These are phyloP conservation scores for Coniochaeta sp. DNA, from an alignment of 2,329 filamentous ascomycete genomes.

Conservation along the genomic window DNA sequence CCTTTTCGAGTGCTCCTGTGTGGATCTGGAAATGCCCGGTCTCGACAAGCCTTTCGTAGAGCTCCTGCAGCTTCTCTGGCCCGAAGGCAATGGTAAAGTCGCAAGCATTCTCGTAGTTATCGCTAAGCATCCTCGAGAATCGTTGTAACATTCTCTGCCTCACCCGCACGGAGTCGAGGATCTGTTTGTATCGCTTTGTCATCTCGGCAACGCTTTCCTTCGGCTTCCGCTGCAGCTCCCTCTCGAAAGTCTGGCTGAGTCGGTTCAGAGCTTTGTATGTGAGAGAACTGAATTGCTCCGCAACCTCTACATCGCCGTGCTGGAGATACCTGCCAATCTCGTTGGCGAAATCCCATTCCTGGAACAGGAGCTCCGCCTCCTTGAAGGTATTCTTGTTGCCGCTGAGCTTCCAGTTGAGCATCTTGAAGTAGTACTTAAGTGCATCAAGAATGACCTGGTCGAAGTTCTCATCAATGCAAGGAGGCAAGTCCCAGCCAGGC, in stretches of 20 bases:
- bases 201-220: slow-evolving; percentile 81
- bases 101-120: slow-evolving; percentile 92
- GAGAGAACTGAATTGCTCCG: slow-evolving; percentile 91
- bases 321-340: slow-evolving; percentile 87
- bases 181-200: slow-evolving; percentile 95
- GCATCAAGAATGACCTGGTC: slow-evolving; percentile 87
- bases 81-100: slow-evolving; percentile 81
- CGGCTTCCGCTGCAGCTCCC: slow-evolving; percentile 75
- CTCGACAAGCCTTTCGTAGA: slow-evolving; percentile 73
- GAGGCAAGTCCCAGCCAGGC: slow-evolving; percentile 88
- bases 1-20: slow-evolving; percentile 60
- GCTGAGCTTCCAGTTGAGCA: slow-evolving; percentile 95
- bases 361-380: slow-evolving; percentile 92
- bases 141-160: slow-evolving; percentile 94
- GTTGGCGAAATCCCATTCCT: slow-evolving; percentile 97
- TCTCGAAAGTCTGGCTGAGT: slow-evolving; percentile 84
- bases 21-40: slow-evolving; percentile 86
- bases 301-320: slow-evolving; percentile 90
- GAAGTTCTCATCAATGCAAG: slow-evolving; percentile 94
- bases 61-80: slow-evolving; percentile 60
- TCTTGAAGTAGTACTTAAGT: slow-evolving; percentile 96
- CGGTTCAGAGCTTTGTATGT: slow-evolving; percentile 89
- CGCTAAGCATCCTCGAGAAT: slow-evolving; percentile 82
- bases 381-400: slow-evolving; percentile 99
- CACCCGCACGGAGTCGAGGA: slow-evolving; percentile 90